Evolutionary conservation across 2,329 filamentous ascomycete genomes (phyloP), one percentile per base, ranked within the genome.

Genomic region (Cucurbitaria berberidis): DNA sequence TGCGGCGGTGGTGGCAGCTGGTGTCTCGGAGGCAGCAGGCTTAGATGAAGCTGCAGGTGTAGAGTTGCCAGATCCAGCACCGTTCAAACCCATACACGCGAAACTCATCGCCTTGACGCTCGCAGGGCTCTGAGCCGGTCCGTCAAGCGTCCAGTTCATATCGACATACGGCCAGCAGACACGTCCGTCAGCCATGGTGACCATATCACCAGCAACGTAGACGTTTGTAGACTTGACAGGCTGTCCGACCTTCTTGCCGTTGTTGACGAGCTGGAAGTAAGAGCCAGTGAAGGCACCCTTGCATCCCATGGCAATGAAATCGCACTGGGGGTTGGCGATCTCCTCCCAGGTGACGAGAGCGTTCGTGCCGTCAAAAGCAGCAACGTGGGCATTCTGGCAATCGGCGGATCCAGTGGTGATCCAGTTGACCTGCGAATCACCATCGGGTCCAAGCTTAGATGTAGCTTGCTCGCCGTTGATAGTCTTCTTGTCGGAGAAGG

Each of bases 131-230:
- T 36, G 72, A 69, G 49, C 74, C 63, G 44, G 75, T 57, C 27
- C 78, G 77, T 66, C 80, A 70, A 70, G 66, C 15, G 49, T 67
- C 83, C 83, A 85, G 29, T 74, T 74, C 81, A 84, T 84, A 67
- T 76, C 76, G 47, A 84, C 81, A 57, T 85, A 86, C 22, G 83
- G 83, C 83, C 83, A 87, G 77, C 85, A 87, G 62, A 87, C 77
- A 42, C 81, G 77, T 19, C 81, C 82, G 54, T 85, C 82, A n/a
- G 73, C 62, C 76, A 85, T 81, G 27, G 82, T 85, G 10, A 84
- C 83, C 78, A 87, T 85, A 62, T 87, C 85, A 34, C 85, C 85
- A 7, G 84, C 82, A 40, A 87, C 82, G 61, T 78, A 84, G n/a
- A 81, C 80, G 64, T 85, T 77, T 11, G 69, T 77, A n/a, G 77